These are phyloP conservation scores for Plasmopara muralis DNA, from an alignment of 352 stramenopile genomes.

Conservation along the genomic window DNA sequence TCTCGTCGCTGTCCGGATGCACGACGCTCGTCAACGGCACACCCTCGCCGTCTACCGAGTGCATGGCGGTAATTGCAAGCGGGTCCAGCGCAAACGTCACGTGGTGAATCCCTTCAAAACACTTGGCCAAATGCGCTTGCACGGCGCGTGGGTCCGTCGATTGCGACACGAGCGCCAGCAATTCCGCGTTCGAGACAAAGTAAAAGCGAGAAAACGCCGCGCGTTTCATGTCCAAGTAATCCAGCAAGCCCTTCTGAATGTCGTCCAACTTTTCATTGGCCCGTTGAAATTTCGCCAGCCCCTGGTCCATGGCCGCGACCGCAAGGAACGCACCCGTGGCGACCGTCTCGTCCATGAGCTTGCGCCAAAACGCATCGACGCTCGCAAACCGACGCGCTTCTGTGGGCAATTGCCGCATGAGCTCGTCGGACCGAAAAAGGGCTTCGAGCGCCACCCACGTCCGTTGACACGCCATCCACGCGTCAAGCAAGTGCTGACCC, in stretches of 20 bases:
- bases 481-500: constrained; percentile 88
- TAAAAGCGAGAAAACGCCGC: constrained; percentile 92
- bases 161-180: constrained; percentile 91
- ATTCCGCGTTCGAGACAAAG: constrained; percentile 92
- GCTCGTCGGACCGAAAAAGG: constrained; percentile 94
- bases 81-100: constrained; percentile 84
- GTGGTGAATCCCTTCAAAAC: constrained; percentile 87
- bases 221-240: constrained; percentile 93
- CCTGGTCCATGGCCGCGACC: constrained; percentile 83
- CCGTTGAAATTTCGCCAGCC: constrained; percentile 89
- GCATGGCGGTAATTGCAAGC: constrained; percentile 91
- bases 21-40: constrained; percentile 80
- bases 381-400: constrained; percentile 85
- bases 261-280: constrained; percentile 92
- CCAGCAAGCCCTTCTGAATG: constrained; percentile 91
- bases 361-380: constrained; percentile 87
- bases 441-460: constrained; percentile 95
- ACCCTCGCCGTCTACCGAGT: constrained; percentile 87
- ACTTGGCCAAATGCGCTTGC: constrained; percentile 88
- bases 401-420: constrained; percentile 93
- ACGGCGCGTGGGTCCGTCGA: constrained; percentile 91
- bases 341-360: constrained; percentile 89
- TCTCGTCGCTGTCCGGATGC: constrained; percentile 86
- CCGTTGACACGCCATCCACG: constrained; percentile 91
- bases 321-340: constrained; percentile 71